Evolutionary conservation across 2,329 filamentous ascomycete species (phyloP).

Genomic region (Cladosporium sp.): DNA sequence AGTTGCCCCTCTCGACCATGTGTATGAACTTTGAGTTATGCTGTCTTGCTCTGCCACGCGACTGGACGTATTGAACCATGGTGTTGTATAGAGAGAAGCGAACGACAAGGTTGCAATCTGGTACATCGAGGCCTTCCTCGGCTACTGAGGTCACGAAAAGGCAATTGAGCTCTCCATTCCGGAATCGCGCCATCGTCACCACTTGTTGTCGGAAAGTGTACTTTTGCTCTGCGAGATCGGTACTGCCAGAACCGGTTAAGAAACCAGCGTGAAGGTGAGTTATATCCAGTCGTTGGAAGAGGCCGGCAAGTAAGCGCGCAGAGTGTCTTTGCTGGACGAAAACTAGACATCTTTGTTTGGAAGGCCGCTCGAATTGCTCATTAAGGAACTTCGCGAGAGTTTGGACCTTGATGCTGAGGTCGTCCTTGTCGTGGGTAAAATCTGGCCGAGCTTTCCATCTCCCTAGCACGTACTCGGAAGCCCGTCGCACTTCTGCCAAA

Average conservation of each 20-base stretch:
- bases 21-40: constrained; percentile 74
- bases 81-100: constrained; percentile 86
- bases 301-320: constrained; percentile 65
- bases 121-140: constrained; percentile 64
- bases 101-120: constrained; percentile 62
- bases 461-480: constrained; percentile 38
- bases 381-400: constrained; percentile 58
- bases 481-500: constrained; percentile 55
- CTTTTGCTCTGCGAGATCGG: constrained; percentile 46
- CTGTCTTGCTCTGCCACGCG: constrained; percentile 79
- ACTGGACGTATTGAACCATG: constrained; percentile 93
- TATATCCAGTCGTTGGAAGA: constrained; percentile 59
- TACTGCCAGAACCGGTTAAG: constrained; percentile 57
- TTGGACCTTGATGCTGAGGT: constrained; percentile 70
- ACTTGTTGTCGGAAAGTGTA: constrained; percentile 72
- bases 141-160: constrained; percentile 62
- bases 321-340: constrained; percentile 80
- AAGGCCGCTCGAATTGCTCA: constrained; percentile 57
- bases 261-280: constrained; percentile 57
- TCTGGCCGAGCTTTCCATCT: constrained; percentile 15
- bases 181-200: constrained; percentile 62
- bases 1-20: constrained; percentile 73
- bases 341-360: constrained; percentile 70
- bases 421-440: constrained; percentile 12
- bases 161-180: constrained; percentile 56